These are phyloP conservation scores for Starmerella vaccinii DNA, from an alignment of 805 yeast genomes.

Conservation along the genomic window DNA sequence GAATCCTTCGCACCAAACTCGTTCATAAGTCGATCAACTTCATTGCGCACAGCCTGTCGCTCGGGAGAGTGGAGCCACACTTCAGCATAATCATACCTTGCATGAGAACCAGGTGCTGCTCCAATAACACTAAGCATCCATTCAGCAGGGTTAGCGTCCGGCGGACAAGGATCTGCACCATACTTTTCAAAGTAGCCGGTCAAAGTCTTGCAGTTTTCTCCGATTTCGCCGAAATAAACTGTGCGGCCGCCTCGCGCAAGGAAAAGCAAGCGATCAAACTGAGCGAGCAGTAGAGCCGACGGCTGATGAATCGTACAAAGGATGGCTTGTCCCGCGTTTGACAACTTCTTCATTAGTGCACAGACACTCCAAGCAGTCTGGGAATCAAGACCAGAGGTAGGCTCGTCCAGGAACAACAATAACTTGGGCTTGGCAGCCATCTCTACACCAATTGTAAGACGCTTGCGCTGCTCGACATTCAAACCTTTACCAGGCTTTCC, in stretches of 20 bases:
- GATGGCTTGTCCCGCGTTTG: conserved; percentile 64
- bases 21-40: conserved; percentile 31
- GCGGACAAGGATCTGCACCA: conserved; percentile 59
- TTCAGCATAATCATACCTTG: conserved; percentile 50
- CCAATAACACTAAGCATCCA: conserved; percentile 66
- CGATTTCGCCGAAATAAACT: conserved; percentile 75
- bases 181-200: conserved; percentile 57
- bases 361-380: conserved; percentile 61
- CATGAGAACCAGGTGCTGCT: conserved; percentile 66
- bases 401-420: conserved; percentile 56
- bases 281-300: conserved; percentile 56
- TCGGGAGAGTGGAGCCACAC: conserved; percentile 49
- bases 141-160: conserved; percentile 62
- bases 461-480: conserved; percentile 59
- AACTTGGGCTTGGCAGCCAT: conserved; percentile 59
- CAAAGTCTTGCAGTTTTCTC: conserved; percentile 48
- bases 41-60: conserved; percentile 29
- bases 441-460: conserved; percentile 61
- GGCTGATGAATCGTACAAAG: conserved; percentile 73
- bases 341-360: conserved; percentile 54
- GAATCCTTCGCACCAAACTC: conserved; percentile 27
- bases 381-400: conserved; percentile 60
- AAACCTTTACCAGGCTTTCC: conserved; percentile 68
- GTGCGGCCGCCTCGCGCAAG: conserved; percentile 69
- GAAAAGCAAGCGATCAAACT: conserved; percentile 56